phyloP scores from a whole-genome alignment of 176 grass and related monocot species.

The Elaeis guineensis region DNA sequence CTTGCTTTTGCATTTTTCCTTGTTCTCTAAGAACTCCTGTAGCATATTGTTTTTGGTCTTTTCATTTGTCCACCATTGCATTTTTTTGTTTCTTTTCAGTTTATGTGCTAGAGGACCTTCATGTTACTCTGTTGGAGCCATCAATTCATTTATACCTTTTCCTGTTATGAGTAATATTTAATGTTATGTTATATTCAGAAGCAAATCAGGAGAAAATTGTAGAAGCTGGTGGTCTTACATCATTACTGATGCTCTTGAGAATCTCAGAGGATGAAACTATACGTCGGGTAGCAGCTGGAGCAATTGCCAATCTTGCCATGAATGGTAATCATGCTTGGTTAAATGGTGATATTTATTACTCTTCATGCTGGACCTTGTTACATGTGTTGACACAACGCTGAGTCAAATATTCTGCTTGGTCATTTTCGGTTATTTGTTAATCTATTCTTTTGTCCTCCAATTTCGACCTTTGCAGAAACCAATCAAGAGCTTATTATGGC shows the following conservation, averaged over 20 bases:
- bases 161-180: background rate
- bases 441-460: background rate
- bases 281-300: constrained; percentile 86
- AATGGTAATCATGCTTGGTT: constrained; percentile 39
- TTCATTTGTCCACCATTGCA: too few species aligned
- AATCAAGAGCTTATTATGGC: constrained; percentile 99
- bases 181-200: constrained; percentile 40
- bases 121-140: too few species aligned
- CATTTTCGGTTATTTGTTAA: background rate
- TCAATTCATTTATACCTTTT: too few species aligned
- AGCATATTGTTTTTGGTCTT: too few species aligned
- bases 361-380: too few species aligned
- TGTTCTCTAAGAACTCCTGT: too few species aligned
- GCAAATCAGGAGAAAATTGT: constrained; percentile 99
- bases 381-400: too few species aligned
- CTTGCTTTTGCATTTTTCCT: too few species aligned
- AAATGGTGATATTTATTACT: too few species aligned
- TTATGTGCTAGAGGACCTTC: too few species aligned
- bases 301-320: constrained; percentile 99
- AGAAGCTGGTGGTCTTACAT: constrained; percentile 89
- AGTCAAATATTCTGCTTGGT: background rate
- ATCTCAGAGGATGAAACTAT: constrained; percentile 97
- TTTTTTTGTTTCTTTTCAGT: background rate
- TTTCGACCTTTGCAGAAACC: constrained; percentile 44
- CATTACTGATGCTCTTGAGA: constrained; percentile 81